Percentiles rank a stretch among this genome's conserved stretches.
Evolutionary conservation across 2,329 filamentous ascomycete genomes (phyloP).

Genomic region (Fusarium bactridioides): DNA sequence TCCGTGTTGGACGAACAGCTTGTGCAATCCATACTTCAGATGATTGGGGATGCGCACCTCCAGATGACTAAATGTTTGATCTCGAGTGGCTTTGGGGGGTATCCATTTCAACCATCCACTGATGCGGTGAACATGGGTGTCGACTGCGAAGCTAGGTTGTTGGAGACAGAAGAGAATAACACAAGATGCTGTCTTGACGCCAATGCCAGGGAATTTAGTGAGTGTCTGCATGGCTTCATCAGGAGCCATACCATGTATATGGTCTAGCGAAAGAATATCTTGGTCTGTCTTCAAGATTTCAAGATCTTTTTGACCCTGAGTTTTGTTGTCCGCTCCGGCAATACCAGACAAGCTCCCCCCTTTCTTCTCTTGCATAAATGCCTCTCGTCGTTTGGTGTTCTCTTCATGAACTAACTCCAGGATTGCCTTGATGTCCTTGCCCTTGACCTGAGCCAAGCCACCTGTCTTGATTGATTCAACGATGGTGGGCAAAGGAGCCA

Average conservation of each 20-base stretch:
- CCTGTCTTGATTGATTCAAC: slow-evolving; percentile 67
- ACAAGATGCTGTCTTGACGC: slow-evolving; percentile 42
- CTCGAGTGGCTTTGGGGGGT: slow-evolving; percentile 38
- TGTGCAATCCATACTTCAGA: slow-evolving; percentile 41
- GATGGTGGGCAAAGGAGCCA: slow-evolving; percentile 56
- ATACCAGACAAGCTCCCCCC: slow-evolving; percentile 19
- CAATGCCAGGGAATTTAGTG: slow-evolving; percentile 40
- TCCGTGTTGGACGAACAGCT: slow-evolving; percentile 40
- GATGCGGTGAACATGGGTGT: slow-evolving; percentile 41
- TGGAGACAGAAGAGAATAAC: slow-evolving; percentile 42
- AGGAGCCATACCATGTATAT: slow-evolving; percentile 41
- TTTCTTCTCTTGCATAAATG: slow-evolving; percentile 37
- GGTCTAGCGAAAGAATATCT: slow-evolving; percentile 38
- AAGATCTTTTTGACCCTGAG: slow-evolving; percentile 40
- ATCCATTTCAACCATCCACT: slow-evolving; percentile 41
- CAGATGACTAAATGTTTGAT: slow-evolving; percentile 40
- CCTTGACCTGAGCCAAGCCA: slow-evolving; percentile 39
- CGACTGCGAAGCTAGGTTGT: slow-evolving; percentile 42
- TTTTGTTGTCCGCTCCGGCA: slow-evolving; percentile 32
- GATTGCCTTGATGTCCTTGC: slow-evolving; percentile 40
- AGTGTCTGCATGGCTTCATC: slow-evolving; percentile 41
- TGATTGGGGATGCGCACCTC: slow-evolving; percentile 40
- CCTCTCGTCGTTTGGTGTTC: slow-evolving; percentile 34
- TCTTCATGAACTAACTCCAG: slow-evolving; percentile 39
- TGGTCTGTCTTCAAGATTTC: slow-evolving; percentile 41